Percentiles rank a stretch among this genome's conserved stretches.
Evolutionary conservation across 2,329 filamentous ascomycete species (phyloP).

Genomic region (Teratosphaeria destructans): DNA sequence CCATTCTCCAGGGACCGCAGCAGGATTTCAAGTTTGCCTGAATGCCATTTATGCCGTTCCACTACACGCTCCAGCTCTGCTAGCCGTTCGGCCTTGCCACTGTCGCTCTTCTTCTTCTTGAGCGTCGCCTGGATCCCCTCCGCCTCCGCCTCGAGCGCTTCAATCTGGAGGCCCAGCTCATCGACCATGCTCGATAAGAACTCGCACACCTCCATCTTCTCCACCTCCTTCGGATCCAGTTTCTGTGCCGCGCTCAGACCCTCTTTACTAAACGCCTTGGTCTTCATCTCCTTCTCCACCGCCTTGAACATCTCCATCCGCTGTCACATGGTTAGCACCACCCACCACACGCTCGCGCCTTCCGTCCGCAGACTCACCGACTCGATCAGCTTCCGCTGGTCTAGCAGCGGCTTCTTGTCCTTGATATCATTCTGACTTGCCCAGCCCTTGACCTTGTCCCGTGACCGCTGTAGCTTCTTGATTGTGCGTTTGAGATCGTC

Average conservation of each 20-base stretch:
- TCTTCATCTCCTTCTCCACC: constrained; percentile 99
- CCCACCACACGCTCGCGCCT: constrained; percentile 10
- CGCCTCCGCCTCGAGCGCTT: constrained; percentile 80
- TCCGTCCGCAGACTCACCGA: constrained; percentile 49
- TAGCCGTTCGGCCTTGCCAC: constrained; percentile 73
- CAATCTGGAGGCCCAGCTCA: constrained; percentile 87
- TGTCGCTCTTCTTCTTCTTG: constrained; percentile 82
- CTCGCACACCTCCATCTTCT: constrained; percentile 77
- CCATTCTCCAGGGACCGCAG: constrained; percentile 87
- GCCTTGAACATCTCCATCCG: constrained; percentile 99
- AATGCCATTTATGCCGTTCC: constrained; percentile 94
- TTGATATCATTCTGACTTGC: constrained; percentile 98
- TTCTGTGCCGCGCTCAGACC: constrained; percentile 84
- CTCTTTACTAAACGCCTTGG: constrained; percentile 98
- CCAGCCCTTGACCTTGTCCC: constrained; percentile 99
- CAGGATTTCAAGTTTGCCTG: constrained; percentile 82
- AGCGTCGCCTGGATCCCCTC: constrained; percentile 77
- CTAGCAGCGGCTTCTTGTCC: constrained; percentile 90
- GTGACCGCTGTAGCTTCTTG: constrained; percentile 95
- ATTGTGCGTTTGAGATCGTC: constrained; percentile 98
- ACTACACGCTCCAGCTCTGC: constrained; percentile 73
- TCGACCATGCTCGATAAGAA: constrained; percentile 83
- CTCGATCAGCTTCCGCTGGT: constrained; percentile 93
- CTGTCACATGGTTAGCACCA: constrained; percentile 32
- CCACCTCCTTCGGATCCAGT: constrained; percentile 94